Conservation (phyloP, 1,284 basidiomycete genomes). For the Cutaneotrichosporon arboriforme region DNA sequence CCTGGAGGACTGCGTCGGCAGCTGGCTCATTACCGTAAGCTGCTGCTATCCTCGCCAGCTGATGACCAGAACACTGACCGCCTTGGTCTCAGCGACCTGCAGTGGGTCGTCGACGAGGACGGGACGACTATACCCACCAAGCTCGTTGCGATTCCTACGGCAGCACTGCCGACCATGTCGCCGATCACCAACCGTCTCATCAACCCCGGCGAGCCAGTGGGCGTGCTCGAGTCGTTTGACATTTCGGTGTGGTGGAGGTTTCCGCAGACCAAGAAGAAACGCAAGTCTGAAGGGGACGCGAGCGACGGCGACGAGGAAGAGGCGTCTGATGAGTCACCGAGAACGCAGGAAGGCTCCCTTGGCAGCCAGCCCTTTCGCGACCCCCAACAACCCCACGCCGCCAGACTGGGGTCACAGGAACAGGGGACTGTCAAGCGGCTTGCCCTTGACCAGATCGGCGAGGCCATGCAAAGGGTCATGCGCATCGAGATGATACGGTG, state of each 20-base stretch:
- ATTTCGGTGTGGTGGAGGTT: slow-evolving; percentile 3
- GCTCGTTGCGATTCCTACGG: not conserved
- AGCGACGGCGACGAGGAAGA: not conserved
- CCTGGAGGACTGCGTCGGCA: not conserved
- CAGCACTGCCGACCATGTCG: not conserved
- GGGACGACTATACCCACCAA: not conserved
- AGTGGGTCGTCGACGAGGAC: not conserved
- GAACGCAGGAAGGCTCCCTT: not conserved
- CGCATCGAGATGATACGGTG: slow-evolving; percentile 22
- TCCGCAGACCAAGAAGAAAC: not conserved
- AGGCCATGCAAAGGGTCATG: slow-evolving; percentile 16
- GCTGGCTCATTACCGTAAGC: not conserved
- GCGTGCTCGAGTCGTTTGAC: not conserved
- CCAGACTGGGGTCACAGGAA: too few species aligned
- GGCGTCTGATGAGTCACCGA: not conserved
- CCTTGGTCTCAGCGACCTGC: slow-evolving; percentile 1
- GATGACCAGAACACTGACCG: slow-evolving; percentile 3
- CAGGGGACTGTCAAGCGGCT: not conserved
- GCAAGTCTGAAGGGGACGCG: not conserved
- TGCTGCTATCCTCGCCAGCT: not conserved
- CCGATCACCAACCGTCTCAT: not conserved
- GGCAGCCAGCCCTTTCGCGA: not conserved
- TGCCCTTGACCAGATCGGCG: not conserved
- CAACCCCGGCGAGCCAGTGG: slow-evolving; percentile 3
- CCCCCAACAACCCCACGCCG: too few species aligned